These are phyloP conservation scores for Cyberlindnera saturnus DNA, from an alignment of 805 yeast species.

Conservation along the genomic window DNA sequence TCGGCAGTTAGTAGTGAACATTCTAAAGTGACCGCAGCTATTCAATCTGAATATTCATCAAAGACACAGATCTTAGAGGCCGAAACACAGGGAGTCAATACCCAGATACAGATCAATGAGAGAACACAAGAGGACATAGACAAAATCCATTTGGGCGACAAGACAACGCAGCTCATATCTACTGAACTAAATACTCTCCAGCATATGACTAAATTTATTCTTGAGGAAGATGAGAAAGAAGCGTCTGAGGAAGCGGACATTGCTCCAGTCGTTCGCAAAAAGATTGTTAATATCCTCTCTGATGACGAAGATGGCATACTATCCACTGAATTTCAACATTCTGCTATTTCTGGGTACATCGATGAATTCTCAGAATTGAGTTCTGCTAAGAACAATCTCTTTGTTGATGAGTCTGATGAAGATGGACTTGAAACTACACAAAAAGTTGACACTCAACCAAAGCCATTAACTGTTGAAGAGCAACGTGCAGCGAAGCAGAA, in stretches of 20 bases:
- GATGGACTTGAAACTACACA: slow-evolving; percentile 5
- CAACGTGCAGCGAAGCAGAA: slow-evolving; percentile 6
- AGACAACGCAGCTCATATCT: background rate
- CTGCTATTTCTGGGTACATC: background rate
- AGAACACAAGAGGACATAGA: no score
- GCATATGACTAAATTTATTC: background rate
- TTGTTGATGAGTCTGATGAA: slow-evolving; percentile 15
- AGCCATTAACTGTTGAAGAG: background rate
- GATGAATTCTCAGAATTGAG: background rate
- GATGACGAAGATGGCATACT: slow-evolving; percentile 1
- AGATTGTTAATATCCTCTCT: background rate
- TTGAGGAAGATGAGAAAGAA: background rate
- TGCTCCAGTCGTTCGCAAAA: background rate
- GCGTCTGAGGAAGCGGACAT: background rate
- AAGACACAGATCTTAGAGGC: no score
- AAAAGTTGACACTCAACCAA: background rate
- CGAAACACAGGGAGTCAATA: no score
- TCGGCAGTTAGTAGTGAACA: background rate
- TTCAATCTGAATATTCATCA: no score
- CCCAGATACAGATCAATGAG: no score
- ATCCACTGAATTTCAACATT: background rate
- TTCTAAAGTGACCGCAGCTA: background rate
- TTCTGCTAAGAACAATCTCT: slow-evolving; percentile 2
- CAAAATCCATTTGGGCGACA: no score
- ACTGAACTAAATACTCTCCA: background rate